A percentile compares a stretch with the other conserved stretches of the same genome.
These are phyloP conservation scores for Flaveria robusta DNA, from an alignment of 129 eudicot genomes.

Conservation along the genomic window DNA sequence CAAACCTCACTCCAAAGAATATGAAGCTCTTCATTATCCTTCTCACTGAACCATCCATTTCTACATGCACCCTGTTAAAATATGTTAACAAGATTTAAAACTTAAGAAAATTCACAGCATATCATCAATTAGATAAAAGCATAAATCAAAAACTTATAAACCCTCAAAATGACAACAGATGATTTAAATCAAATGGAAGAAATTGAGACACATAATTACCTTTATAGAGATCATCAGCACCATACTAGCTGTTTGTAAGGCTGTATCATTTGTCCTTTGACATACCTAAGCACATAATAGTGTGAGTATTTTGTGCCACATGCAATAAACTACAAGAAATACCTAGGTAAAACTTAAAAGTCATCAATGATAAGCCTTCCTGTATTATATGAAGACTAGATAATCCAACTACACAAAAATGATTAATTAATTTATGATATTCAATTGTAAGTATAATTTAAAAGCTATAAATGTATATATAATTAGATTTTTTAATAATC, in stretches of 20 bases:
- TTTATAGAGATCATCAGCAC: conserved; percentile 81
- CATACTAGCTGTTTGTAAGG: conserved; percentile 61
- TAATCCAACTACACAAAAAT: conserved; percentile 2
- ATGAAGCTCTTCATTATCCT: conserved; percentile 57
- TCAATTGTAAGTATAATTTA: neutral
- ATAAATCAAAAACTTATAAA: conserved; percentile 9
- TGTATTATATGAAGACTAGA: neutral
- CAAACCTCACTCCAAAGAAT: conserved; percentile 59
- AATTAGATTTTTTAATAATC: neutral
- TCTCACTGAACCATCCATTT: conserved; percentile 63
- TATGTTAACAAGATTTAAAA: conserved; percentile 23
- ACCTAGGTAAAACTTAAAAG: conserved; percentile 8
- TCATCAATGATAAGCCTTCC: neutral
- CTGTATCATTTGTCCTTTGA: conserved; percentile 41
- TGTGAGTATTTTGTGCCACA: conserved; percentile 14
- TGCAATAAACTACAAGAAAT: conserved; percentile 22
- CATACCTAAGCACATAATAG: conserved; percentile 53
- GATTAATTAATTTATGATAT: neutral
- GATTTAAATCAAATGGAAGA: neutral
- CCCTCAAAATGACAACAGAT: neutral
- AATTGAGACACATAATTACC: conserved; percentile 42
- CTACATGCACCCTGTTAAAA: conserved; percentile 67
- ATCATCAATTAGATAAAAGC: conserved; percentile 5
- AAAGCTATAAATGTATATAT: neutral
- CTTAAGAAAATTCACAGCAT: neutral